A percentile compares a stretch with the other conserved stretches of the same genome.
phyloP scores from a whole-genome alignment of 192 early-diverging fungal species.

The Pilobolus umbonatus region DNA sequence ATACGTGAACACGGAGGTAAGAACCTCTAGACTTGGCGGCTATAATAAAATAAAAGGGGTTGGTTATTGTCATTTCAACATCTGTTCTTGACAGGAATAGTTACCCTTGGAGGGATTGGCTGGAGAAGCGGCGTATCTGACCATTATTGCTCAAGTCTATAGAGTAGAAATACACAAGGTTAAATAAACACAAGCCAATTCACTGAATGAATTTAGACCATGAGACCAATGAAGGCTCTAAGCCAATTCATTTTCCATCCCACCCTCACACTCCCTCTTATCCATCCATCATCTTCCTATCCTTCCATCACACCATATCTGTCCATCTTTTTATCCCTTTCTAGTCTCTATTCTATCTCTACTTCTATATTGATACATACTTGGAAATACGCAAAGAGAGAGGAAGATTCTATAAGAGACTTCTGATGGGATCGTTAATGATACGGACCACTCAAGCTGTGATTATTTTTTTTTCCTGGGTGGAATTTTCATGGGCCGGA shows the following conservation, averaged over 20 bases:
- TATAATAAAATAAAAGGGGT: constrained; percentile 16
- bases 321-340: not conserved
- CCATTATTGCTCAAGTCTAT: constrained; percentile 48
- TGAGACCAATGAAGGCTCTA: too few species aligned
- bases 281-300: constrained; percentile 4
- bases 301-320: not conserved
- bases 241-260: not conserved
- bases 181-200: too few species aligned
- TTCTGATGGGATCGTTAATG: too few species aligned
- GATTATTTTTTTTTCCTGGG: too few species aligned
- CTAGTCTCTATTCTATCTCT: not conserved
- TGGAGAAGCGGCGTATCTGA: constrained; percentile 78
- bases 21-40: constrained; percentile 86
- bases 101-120: constrained; percentile 73
- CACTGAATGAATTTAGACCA: too few species aligned
- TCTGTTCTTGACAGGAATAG: not conserved
- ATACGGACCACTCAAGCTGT: too few species aligned
- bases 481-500: too few species aligned
- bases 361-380: not conserved
- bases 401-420: constrained; percentile 5
- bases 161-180: constrained; percentile 7
- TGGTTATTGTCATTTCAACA: constrained; percentile 25
- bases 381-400: constrained; percentile 14
- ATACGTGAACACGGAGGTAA: constrained; percentile 82
- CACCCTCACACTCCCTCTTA: not conserved